These are phyloP conservation scores for Alectoria sarmentosa DNA, from an alignment of 495 filamentous ascomycete genomes.

Conservation along the genomic window DNA sequence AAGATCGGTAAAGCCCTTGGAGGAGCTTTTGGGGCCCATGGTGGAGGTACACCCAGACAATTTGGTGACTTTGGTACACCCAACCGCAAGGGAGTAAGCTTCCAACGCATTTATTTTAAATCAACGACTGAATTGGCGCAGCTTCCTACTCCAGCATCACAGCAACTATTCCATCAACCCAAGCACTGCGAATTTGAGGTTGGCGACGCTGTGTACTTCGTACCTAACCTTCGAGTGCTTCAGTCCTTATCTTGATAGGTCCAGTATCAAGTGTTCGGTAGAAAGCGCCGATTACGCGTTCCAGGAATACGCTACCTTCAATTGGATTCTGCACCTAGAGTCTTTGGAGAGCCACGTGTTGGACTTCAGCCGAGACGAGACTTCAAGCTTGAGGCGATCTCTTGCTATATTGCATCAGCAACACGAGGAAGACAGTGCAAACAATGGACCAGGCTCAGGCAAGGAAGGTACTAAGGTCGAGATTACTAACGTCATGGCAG, in stretches of 20 bases:
- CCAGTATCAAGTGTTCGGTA: neutral
- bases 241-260: neutral
- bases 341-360: neutral
- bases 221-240: constrained; percentile 28
- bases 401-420: neutral
- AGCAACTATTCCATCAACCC: constrained; percentile 23
- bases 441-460: no score
- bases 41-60: constrained; percentile 24
- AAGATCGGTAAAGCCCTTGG: constrained; percentile 13
- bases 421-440: neutral
- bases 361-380: no score
- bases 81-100: constrained; percentile 26
- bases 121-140: constrained; percentile 1
- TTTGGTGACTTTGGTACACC: constrained; percentile 25
- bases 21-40: constrained; percentile 25
- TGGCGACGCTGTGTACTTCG: constrained; percentile 23
- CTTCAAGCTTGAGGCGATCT: constrained; percentile 2
- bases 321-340: constrained; percentile 18
- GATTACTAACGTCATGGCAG: no score
- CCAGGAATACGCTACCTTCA: constrained; percentile 17
- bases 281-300: constrained; percentile 15
- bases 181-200: constrained; percentile 17
- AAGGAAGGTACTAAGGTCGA: no score
- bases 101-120: neutral
- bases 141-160: constrained; percentile 22